These are phyloP conservation scores for Phaeoacremonium minimum DNA, from an alignment of 2,329 filamentous ascomycete species.

Conservation along the genomic window DNA sequence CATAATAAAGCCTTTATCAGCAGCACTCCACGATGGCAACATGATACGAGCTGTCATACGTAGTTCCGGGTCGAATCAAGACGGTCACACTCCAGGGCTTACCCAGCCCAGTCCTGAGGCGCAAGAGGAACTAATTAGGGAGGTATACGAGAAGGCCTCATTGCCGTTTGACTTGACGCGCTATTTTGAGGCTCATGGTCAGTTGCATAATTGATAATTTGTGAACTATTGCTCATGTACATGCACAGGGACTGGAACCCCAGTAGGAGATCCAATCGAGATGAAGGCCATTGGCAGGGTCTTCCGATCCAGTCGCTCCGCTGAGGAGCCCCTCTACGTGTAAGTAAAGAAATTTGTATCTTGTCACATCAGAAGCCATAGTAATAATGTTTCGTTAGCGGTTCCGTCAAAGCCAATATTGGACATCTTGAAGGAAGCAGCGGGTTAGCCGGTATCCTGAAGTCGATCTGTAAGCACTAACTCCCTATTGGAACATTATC, in stretches of 20 bases:
- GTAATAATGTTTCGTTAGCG: constrained; percentile 2
- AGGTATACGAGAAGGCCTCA: constrained; percentile 15
- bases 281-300: constrained; percentile 8
- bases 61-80: constrained; percentile 23
- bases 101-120: constrained; percentile 27
- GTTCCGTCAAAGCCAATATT: constrained; percentile 15
- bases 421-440: constrained; percentile 14
- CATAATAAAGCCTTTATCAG: constrained; percentile 32
- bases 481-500: no score
- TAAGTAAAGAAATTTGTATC: no score
- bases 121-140: constrained; percentile 21
- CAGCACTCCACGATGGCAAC: constrained; percentile 34
- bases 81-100: constrained; percentile 32
- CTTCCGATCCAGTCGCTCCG: constrained; percentile 5
- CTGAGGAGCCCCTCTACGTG: constrained; percentile 9
- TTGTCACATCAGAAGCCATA: no score
- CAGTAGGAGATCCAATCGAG: constrained; percentile 8
- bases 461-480: no score
- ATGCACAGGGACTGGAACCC: constrained; percentile 9
- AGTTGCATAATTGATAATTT: no score
- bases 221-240: no score
- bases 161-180: constrained; percentile 6
- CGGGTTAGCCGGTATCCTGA: constrained; percentile 13
- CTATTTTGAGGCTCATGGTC: constrained; percentile 18
- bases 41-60: constrained; percentile 24